Evolutionary conservation across 164 flowering plant species (phyloP).

Genomic region (Houttuynia cordata): DNA sequence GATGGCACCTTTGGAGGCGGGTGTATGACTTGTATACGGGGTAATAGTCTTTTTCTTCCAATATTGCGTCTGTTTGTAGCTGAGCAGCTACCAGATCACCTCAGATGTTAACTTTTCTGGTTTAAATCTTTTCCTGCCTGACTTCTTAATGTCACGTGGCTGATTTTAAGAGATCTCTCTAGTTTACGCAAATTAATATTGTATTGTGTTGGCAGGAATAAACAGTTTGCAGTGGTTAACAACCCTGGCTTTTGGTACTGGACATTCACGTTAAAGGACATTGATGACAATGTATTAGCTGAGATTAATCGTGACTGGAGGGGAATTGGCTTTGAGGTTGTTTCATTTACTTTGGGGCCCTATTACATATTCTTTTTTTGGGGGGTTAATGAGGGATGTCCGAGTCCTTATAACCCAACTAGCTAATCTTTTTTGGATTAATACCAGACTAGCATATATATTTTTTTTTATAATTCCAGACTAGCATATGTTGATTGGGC

Average conservation of each 20-base stretch:
- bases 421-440: too few relatives aligned
- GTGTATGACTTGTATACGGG: conserved; percentile 92
- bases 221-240: conserved; percentile 93
- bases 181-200: neutral
- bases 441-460: too few relatives aligned
- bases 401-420: too few relatives aligned
- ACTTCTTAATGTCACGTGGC: too few relatives aligned
- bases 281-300: conserved; percentile 71
- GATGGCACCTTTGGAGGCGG: conserved; percentile 99
- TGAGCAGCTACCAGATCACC: too few relatives aligned
- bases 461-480: too few relatives aligned
- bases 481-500: neutral
- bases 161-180: too few relatives aligned
- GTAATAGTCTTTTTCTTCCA: conserved; percentile 23
- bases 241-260: conserved; percentile 97
- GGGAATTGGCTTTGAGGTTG: conserved; percentile 96
- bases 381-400: too few relatives aligned
- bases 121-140: too few relatives aligned
- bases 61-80: too few relatives aligned
- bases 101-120: too few relatives aligned
- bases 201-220: conserved; percentile 28
- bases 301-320: conserved; percentile 95
- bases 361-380: too few relatives aligned
- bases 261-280: conserved; percentile 91
- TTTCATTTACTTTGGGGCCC: conserved; percentile 1